phyloP scores from a whole-genome alignment of 2,329 filamentous ascomycete genomes.

The Talaromyces sp. region DNA sequence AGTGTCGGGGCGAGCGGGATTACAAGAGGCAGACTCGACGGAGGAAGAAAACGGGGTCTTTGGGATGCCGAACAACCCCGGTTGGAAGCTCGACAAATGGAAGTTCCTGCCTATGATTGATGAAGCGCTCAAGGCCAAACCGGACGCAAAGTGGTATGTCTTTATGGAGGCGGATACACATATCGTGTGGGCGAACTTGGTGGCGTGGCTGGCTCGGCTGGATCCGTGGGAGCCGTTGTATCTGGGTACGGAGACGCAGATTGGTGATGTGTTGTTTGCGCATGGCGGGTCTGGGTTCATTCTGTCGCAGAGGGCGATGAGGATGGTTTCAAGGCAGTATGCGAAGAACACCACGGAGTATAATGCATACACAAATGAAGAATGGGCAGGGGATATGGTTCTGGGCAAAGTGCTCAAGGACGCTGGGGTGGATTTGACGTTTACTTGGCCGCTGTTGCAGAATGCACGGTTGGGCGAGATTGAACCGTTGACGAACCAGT shows the following conservation, averaged over 20 bases:
- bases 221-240: conserved; percentile 50
- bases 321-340: conserved; percentile 43
- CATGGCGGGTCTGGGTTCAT: conserved; percentile 54
- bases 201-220: conserved; percentile 52
- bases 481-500: conserved; percentile 39
- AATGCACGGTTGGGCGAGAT: conserved; percentile 44
- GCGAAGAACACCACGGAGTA: conserved; percentile 40
- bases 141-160: conserved; percentile 55
- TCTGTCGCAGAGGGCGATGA: conserved; percentile 50
- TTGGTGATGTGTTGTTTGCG: conserved; percentile 50
- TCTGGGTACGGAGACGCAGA: conserved; percentile 53
- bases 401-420: conserved; percentile 48
- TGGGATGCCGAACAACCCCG: conserved; percentile 46
- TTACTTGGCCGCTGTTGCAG: conserved; percentile 48
- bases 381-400: conserved; percentile 52
- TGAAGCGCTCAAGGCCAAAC: conserved; percentile 43
- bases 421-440: conserved; percentile 44
- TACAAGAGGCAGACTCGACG: conserved; percentile 36
- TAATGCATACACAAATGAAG: conserved; percentile 44
- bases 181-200: conserved; percentile 51
- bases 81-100: conserved; percentile 56
- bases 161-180: conserved; percentile 61
- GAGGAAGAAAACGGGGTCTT: conserved; percentile 39
- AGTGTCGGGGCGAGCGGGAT: conserved; percentile 41
- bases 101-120: conserved; percentile 57